A percentile compares a stretch with the other conserved stretches of the same genome.
Conservation (phyloP, 371 early-diverging fungal species). For the Nematocida sp. region DNA sequence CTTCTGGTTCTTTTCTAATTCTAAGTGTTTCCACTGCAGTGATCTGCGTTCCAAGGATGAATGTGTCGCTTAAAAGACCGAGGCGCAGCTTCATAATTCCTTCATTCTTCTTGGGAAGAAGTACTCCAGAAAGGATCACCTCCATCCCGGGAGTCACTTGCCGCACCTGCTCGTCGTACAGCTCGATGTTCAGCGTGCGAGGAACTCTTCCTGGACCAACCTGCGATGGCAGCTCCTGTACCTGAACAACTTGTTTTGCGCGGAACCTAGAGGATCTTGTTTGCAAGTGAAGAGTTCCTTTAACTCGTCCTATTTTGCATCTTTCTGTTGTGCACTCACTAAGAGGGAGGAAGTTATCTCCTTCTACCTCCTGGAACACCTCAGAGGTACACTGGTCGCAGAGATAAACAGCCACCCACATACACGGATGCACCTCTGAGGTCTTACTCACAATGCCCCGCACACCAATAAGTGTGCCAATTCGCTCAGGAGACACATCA, state of each 20-base stretch:
- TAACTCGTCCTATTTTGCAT: conserved; percentile 76
- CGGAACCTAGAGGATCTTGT: conserved; percentile 84
- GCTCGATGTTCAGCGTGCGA: conserved; percentile 80
- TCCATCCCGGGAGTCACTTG: conserved; percentile 81
- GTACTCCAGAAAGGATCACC: conserved; percentile 79
- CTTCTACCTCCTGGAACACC: conserved; percentile 82
- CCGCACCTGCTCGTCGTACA: conserved; percentile 77
- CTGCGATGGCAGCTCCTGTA: conserved; percentile 74
- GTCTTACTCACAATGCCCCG: conserved; percentile 91
- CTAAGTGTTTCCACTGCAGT: conserved; percentile 79
- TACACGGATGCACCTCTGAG: conserved; percentile 85
- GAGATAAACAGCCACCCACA: conserved; percentile 80
- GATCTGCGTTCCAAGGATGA: conserved; percentile 79
- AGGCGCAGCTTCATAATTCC: conserved; percentile 84
- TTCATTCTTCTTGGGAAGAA: conserved; percentile 83
- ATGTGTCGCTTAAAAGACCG: conserved; percentile 88
- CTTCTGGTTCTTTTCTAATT: conserved; percentile 21
- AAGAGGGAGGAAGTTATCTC: conserved; percentile 72
- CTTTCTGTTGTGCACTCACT: conserved; percentile 78
- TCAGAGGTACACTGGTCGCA: conserved; percentile 94
- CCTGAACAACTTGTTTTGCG: conserved; percentile 58
- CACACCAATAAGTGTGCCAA: conserved; percentile 81
- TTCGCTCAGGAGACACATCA: conserved; percentile 73
- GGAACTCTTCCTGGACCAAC: conserved; percentile 96
- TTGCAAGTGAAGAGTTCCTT: conserved; percentile 82